Evolutionary conservation across 1,284 basidiomycete genomes (phyloP), one percentile per base, ranked within the genome.

Genomic region (Phlebopus sp.): DNA sequence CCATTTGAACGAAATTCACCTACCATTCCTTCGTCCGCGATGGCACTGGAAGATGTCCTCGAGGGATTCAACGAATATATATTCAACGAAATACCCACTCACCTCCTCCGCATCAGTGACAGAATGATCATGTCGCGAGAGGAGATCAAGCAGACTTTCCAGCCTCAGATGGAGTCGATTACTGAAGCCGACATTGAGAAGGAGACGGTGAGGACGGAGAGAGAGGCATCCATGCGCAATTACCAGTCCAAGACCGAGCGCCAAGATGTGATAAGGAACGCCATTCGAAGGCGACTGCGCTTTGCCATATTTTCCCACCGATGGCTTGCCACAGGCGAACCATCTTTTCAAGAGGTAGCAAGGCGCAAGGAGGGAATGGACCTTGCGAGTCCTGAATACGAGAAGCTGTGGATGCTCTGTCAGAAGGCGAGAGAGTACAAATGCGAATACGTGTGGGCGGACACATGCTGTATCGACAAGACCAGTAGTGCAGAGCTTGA

Each of bases 391-490:
- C 11, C 40, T 6, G 38, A 39, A 11, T 35, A 46, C 17, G 29
- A 41, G 10, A 46, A 46, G 30, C 29, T 46, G 21, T 27, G n/a
- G 13, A 46, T 43, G 37, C 41, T 46, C 30, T 46, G 45, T 14
- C 23, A 34, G 5, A 35, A 43, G 15, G 41, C 46, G 3, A 13
- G 23, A 25, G 39, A 32, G 39, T 44, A 47, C 31, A 30, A 14
- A 15, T 47, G 46, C 18, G 11, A 23, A 15, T 34, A 34, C 5
- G 46, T 31, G 15, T 47, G 46, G 46, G 45, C 46, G 10, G 46
- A 47, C 15, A 44, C 41, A 13, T 47, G 46, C 30, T 47, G 46
- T 31, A 47, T 46, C 44, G 42, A 46, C 30, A 46, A 46, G 38
- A 21, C 29, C 9, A 46, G 40, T 30, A 46, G 44, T 11, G 39